Percentiles rank a stretch among this genome's conserved stretches.
These are phyloP conservation scores for Limonium bicolor DNA, from an alignment of 148 eudicot species.

Conservation along the genomic window DNA sequence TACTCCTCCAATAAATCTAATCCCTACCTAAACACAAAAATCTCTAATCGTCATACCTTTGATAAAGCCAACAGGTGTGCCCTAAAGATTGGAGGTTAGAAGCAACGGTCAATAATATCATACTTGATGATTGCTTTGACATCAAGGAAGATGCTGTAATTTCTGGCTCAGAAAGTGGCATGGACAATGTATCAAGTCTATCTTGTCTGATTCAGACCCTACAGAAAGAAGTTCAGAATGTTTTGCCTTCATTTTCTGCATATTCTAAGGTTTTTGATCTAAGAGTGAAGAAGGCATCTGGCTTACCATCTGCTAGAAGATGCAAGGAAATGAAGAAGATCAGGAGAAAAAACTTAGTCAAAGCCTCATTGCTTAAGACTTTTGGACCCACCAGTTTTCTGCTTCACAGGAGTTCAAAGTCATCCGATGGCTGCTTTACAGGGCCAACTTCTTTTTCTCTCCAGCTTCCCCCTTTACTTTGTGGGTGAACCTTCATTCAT, in stretches of 20 bases:
- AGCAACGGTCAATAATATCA: slow-evolving; percentile 42
- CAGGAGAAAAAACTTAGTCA: slow-evolving; percentile 22
- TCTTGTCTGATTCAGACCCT: slow-evolving; percentile 22
- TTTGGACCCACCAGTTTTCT: slow-evolving; percentile 37
- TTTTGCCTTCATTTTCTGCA: slow-evolving; percentile 29
- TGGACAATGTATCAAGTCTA: slow-evolving; percentile 18
- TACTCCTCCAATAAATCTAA: too few species aligned
- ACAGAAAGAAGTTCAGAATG: slow-evolving; percentile 51
- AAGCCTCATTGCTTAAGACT: slow-evolving; percentile 50
- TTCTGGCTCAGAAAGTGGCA: slow-evolving; percentile 11
- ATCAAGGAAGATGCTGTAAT: slow-evolving; percentile 11
- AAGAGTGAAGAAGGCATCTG: slow-evolving; percentile 13
- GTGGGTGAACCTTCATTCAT: slow-evolving; percentile 48
- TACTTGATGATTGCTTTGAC: slow-evolving; percentile 45
- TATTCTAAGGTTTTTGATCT: slow-evolving; percentile 13
- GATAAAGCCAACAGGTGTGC: slow-evolving; percentile 56
- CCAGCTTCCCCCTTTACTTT: slow-evolving; percentile 58
- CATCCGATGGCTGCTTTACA: slow-evolving; percentile 16
- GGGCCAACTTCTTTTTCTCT: slow-evolving; percentile 45
- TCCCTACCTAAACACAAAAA: too few species aligned
- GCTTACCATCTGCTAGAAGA: too few species aligned
- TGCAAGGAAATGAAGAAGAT: slow-evolving; percentile 7
- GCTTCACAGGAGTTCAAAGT: slow-evolving; percentile 20
- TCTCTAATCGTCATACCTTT: slow-evolving; percentile 25
- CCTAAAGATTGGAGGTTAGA: slow-evolving; percentile 53